phyloP scores from a whole-genome alignment of 306 rosid genomes.

The Citrullus amarus region DNA sequence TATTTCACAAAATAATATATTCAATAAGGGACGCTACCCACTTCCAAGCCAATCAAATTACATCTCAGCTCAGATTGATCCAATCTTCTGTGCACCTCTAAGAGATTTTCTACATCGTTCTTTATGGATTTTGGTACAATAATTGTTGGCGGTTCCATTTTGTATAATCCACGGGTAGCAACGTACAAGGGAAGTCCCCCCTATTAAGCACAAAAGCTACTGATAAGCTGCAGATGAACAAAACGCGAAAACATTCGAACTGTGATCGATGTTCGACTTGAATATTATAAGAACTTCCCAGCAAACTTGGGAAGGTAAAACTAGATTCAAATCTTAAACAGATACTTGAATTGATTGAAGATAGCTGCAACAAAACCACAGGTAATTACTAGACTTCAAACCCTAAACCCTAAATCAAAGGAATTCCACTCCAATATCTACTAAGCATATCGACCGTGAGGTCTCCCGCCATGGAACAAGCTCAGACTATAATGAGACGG shows the following conservation, averaged over 20 bases:
- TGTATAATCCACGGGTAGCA: conserved; percentile 77
- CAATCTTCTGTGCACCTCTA: conserved; percentile 74
- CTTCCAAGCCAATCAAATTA: conserved; percentile 69
- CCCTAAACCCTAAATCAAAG: background rate
- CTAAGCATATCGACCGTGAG: background rate
- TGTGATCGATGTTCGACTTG: background rate
- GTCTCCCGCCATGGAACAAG: background rate
- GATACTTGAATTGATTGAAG: background rate
- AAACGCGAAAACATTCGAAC: background rate
- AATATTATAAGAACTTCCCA: background rate
- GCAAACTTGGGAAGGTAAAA: background rate
- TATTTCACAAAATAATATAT: background rate
- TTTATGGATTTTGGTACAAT: conserved; percentile 62
- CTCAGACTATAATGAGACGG: background rate
- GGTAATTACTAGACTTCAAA: background rate
- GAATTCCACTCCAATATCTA: background rate
- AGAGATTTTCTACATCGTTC: conserved; percentile 67
- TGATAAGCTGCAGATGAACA: background rate
- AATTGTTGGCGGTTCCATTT: conserved; percentile 80
- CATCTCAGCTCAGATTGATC: conserved; percentile 78
- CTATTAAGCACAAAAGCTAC: conserved; percentile 20
- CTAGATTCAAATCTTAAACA: background rate
- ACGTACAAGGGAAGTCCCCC: conserved; percentile 95
- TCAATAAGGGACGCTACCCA: conserved; percentile 43
- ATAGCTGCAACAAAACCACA: background rate